Evolutionary conservation across 495 filamentous ascomycete genomes (phyloP).

Genomic region (Chaetomidium leptoderma): DNA sequence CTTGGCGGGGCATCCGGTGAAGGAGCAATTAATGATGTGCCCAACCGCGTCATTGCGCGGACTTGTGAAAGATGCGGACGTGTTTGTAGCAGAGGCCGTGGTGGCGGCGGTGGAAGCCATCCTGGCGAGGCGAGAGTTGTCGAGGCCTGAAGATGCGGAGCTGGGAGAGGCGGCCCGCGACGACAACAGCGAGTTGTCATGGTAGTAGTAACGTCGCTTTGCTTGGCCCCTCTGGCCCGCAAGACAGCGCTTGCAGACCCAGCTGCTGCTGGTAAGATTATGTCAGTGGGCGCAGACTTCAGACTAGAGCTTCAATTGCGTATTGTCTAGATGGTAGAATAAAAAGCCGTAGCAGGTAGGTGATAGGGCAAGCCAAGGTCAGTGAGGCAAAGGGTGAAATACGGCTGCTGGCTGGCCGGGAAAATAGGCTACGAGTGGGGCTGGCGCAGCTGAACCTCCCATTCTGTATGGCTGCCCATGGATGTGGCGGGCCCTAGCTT

Average conservation of each 20-base stretch:
- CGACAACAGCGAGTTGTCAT: constrained; percentile 19
- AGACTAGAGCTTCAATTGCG: neutral
- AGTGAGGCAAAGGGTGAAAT: neutral
- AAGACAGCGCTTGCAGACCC: constrained; percentile 23
- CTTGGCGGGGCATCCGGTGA: constrained; percentile 9
- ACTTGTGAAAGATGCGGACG: neutral
- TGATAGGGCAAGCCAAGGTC: neutral
- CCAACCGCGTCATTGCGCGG: neutral
- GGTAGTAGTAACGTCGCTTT: constrained; percentile 14
- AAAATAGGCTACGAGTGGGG: constrained; percentile 16
- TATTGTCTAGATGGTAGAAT: neutral
- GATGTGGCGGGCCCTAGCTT: neutral
- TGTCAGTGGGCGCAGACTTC: neutral
- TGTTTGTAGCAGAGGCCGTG: neutral
- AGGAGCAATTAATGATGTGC: constrained; percentile 5
- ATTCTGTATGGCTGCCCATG: neutral
- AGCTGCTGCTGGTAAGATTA: constrained; percentile 6
- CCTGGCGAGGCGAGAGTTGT: neutral
- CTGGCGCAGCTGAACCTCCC: neutral
- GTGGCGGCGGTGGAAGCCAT: constrained; percentile 3
- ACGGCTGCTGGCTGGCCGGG: neutral
- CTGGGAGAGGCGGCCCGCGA: constrained; percentile 13
- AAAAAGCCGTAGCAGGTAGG: neutral
- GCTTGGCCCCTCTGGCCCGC: constrained; percentile 1
- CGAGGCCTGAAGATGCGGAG: neutral